Evolutionary conservation across 495 filamentous ascomycete species (phyloP).

Genomic region (Penicillium tannophilum): DNA sequence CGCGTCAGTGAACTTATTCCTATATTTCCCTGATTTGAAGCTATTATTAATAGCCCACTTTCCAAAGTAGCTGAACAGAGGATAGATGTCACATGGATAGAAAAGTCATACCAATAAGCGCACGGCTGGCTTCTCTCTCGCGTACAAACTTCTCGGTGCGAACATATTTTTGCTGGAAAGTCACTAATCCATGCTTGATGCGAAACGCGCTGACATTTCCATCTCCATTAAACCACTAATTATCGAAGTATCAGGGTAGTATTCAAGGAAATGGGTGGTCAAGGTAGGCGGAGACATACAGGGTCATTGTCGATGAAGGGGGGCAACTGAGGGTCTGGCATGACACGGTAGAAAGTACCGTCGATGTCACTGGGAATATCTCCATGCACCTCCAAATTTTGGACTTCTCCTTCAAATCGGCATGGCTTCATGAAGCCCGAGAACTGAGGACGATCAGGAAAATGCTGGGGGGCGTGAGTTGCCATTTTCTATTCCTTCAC

Average conservation of each 20-base stretch:
- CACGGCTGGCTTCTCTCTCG: constrained; percentile 42
- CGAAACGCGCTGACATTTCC: constrained; percentile 55
- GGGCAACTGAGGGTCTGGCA: constrained; percentile 32
- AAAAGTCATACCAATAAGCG: constrained; percentile 36
- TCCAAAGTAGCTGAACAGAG: not conserved
- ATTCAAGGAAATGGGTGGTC: not conserved
- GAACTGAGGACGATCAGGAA: constrained; percentile 28
- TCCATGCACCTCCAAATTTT: constrained; percentile 23
- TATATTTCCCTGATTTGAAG: constrained; percentile 44
- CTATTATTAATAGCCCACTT: not conserved
- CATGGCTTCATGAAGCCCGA: constrained; percentile 24
- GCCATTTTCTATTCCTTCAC: not conserved
- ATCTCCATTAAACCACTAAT: constrained; percentile 33
- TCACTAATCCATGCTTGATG: constrained; percentile 50
- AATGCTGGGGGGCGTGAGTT: constrained; percentile 4
- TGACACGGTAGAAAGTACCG: constrained; percentile 31
- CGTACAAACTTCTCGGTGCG: constrained; percentile 49
- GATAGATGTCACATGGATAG: not conserved
- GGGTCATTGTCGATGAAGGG: constrained; percentile 25
- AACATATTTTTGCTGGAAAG: constrained; percentile 56
- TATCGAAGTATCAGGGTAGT: not conserved
- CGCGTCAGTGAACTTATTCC: constrained; percentile 57
- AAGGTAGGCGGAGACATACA: constrained; percentile 9
- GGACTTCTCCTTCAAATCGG: constrained; percentile 23
- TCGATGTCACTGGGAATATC: constrained; percentile 35